Evolutionary conservation across 2,329 filamentous ascomycete species (phyloP).

Genomic region (Diaporthe humulicola): DNA sequence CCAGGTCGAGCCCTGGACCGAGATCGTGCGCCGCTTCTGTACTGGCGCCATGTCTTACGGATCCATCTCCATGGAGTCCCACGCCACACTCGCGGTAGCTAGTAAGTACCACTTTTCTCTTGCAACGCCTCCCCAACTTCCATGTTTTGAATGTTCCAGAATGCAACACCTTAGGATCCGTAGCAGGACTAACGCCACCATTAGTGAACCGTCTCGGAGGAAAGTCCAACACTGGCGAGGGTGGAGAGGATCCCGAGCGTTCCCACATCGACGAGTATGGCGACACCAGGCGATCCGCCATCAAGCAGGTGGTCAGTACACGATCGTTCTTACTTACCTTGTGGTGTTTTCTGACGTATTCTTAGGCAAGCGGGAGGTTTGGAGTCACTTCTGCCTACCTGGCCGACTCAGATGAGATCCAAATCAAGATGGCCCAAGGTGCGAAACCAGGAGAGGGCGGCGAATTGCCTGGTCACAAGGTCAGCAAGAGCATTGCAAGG

Average conservation of each 20-base stretch:
- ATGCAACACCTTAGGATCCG: background rate
- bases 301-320: constrained; percentile 97
- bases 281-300: constrained; percentile 96
- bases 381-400: constrained; percentile 96
- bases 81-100: constrained; percentile 91
- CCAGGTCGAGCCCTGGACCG: constrained; percentile 97
- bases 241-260: constrained; percentile 94
- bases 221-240: constrained; percentile 98
- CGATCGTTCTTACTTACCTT: too few relatives aligned
- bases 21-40: constrained; percentile 96
- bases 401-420: constrained; percentile 93
- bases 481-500: constrained; percentile 91
- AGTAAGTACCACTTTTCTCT: background rate
- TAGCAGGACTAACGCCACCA: background rate
- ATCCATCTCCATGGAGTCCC: constrained; percentile 98
- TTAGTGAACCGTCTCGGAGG: constrained; percentile 97
- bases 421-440: constrained; percentile 99
- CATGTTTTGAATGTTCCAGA: background rate
- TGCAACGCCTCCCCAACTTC: background rate
- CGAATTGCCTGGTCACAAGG: constrained; percentile 97
- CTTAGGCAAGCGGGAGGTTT: too few relatives aligned
- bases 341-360: too few relatives aligned
- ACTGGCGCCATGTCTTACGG: constrained; percentile 99
- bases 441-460: constrained; percentile 98
- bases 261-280: constrained; percentile 89